Evolutionary conservation across 2,329 filamentous ascomycete species (phyloP).

Genomic region (Exophiala xenobiotica): DNA sequence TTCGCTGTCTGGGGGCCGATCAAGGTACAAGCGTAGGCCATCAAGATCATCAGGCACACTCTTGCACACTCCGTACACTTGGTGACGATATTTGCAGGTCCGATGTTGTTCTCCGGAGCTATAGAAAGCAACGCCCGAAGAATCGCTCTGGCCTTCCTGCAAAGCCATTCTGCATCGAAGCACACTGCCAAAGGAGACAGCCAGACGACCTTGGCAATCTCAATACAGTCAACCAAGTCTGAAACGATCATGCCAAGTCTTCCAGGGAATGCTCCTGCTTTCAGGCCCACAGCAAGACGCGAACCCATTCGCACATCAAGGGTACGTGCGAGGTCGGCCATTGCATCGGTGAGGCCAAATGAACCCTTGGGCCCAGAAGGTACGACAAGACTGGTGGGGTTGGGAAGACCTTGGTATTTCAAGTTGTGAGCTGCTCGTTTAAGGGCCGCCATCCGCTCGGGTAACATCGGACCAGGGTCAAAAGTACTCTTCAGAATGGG

Average conservation of each 20-base stretch:
- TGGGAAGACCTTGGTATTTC: conserved; percentile 13
- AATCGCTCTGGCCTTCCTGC: conserved; percentile 24
- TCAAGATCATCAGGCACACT: conserved; percentile 21
- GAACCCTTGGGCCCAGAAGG: conserved; percentile 7
- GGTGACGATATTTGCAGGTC: conserved; percentile 12
- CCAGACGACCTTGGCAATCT: conserved; percentile 29
- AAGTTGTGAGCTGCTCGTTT: conserved; percentile 19
- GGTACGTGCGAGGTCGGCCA: conserved; percentile 20
- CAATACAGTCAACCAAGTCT: conserved; percentile 25
- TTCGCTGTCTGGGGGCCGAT: conserved; percentile 25
- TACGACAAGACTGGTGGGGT: conserved; percentile 11
- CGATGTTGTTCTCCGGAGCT: conserved; percentile 18
- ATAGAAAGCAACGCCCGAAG: conserved; percentile 20
- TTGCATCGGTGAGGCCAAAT: conserved; percentile 21
- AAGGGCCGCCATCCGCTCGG: conserved; percentile 23
- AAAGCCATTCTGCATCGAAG: conserved; percentile 28
- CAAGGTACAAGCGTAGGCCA: conserved; percentile 27
- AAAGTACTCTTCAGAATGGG: conserved; percentile 19
- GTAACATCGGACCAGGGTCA: conserved; percentile 26
- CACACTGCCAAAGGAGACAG: conserved; percentile 26
- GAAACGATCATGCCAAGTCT: conserved; percentile 12
- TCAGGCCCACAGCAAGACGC: conserved; percentile 13
- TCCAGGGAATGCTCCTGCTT: conserved; percentile 13
- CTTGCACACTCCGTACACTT: conserved; percentile 20
- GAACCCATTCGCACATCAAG: conserved; percentile 26